Percentiles rank a stretch among this genome's conserved stretches.
These are phyloP conservation scores for Guyanaporus albipodus DNA, from an alignment of 768 basidiomycete genomes.

Conservation along the genomic window DNA sequence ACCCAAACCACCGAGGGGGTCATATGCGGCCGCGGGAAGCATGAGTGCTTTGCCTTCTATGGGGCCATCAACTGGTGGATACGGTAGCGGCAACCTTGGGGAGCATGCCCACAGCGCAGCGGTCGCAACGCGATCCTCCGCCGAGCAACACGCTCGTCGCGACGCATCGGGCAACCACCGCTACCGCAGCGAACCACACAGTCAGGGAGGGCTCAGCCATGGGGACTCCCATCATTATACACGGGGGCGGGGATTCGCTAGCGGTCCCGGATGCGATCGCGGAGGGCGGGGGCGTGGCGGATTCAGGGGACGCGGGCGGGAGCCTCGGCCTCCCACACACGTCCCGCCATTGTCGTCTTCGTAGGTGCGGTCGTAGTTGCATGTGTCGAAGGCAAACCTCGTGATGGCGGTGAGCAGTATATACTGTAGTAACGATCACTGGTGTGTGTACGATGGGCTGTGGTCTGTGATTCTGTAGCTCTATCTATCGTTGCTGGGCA, in stretches of 20 bases:
- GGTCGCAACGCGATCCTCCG: background rate
- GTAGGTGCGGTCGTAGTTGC: background rate
- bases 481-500: background rate
- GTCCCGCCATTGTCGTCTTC: conserved; percentile 5
- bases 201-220: conserved; percentile 27
- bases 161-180: background rate
- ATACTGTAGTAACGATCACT: too few species aligned
- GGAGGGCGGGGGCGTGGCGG: conserved; percentile 31
- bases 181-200: conserved; percentile 21
- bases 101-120: conserved; percentile 8
- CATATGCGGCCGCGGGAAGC: conserved; percentile 10
- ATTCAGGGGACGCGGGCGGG: conserved; percentile 33
- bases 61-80: conserved; percentile 1
- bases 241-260: conserved; percentile 36
- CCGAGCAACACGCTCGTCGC: background rate
- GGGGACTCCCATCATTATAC: conserved; percentile 19
- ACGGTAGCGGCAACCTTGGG: too few species aligned
- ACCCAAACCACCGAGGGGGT: conserved; percentile 1
- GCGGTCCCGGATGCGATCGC: conserved; percentile 27
- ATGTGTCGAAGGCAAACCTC: background rate
- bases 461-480: conserved; percentile 10
- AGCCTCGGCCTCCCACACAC: conserved; percentile 1
- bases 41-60: background rate
- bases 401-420: too few species aligned
- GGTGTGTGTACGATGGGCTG: too few species aligned